phyloP scores from a whole-genome alignment of 2,329 filamentous ascomycete species.

The Ascochyta clinopodiicola region DNA sequence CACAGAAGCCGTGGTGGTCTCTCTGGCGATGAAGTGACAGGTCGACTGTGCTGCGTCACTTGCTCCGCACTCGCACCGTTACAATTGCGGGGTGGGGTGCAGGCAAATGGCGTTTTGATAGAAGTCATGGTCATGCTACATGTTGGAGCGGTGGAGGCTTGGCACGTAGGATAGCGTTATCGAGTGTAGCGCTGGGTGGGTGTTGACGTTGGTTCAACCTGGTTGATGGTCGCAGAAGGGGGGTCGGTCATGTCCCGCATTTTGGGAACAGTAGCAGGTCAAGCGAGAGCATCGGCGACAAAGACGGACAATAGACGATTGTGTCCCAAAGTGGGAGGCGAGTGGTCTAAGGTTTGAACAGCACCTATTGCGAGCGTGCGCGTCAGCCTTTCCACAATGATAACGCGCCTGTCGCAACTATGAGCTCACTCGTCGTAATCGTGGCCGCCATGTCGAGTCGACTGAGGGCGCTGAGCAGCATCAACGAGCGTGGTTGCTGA shows the following conservation, averaged over 20 bases:
- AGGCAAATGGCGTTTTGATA: constrained; percentile 13
- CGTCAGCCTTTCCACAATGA: constrained; percentile 14
- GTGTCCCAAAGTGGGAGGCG: constrained; percentile 8
- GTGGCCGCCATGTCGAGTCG: constrained; percentile 12
- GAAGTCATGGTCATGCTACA: neutral
- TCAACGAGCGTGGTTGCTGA: constrained; percentile 11
- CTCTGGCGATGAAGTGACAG: constrained; percentile 46
- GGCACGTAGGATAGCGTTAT: constrained; percentile 6
- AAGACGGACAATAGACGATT: constrained; percentile 14
- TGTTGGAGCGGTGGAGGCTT: neutral
- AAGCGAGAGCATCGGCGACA: constrained; percentile 12
- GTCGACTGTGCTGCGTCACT: constrained; percentile 15
- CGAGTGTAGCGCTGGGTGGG: constrained; percentile 3
- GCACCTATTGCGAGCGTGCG: constrained; percentile 13
- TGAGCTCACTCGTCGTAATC: constrained; percentile 25
- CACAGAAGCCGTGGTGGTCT: constrained; percentile 44
- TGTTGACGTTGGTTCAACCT: constrained; percentile 3
- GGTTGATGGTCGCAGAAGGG: neutral
- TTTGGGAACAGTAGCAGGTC: constrained; percentile 15
- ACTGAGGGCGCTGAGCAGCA: constrained; percentile 18
- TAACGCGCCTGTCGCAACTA: constrained; percentile 15
- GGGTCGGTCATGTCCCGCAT: constrained; percentile 11
- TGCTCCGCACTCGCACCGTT: constrained; percentile 17
- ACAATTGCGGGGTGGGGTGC: constrained; percentile 13
- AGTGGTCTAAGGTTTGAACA: constrained; percentile 8